These are phyloP conservation scores for Canavalia ensiformis DNA, from an alignment of 306 rosid species.

Conservation along the genomic window DNA sequence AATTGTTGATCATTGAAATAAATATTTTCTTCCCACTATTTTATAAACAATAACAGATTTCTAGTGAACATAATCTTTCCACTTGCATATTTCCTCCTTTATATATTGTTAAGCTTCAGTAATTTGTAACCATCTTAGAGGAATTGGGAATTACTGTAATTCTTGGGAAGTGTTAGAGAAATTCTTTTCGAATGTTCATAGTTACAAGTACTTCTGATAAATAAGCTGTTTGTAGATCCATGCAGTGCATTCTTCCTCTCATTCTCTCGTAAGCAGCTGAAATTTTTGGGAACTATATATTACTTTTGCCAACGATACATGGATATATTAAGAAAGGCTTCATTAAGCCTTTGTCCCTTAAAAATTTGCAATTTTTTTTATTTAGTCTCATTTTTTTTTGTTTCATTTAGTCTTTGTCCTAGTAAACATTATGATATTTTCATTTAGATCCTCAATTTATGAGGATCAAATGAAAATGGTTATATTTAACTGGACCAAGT, in stretches of 20 bases:
- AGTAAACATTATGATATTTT: too few relatives aligned
- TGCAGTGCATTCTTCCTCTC: constrained; percentile 3
- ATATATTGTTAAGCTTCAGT: constrained; percentile 18
- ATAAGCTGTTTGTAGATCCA: constrained; percentile 3
- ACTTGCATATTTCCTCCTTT: constrained; percentile 8
- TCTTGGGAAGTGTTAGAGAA: not conserved
- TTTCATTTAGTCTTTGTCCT: too few relatives aligned
- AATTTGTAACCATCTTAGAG: constrained; percentile 23
- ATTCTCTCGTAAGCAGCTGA: not conserved
- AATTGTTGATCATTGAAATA: constrained; percentile 18
- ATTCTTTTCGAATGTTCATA: not conserved
- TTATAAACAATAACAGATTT: constrained; percentile 10
- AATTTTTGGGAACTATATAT: not conserved
- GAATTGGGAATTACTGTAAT: constrained; percentile 6
- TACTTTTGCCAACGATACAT: too few relatives aligned
- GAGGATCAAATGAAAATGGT: too few relatives aligned
- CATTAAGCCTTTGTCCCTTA: too few relatives aligned
- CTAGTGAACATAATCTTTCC: not conserved
- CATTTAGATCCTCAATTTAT: too few relatives aligned
- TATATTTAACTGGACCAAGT: too few relatives aligned
- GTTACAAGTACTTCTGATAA: not conserved
- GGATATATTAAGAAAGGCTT: too few relatives aligned
- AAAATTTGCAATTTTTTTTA: too few relatives aligned
- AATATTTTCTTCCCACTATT: constrained; percentile 18
- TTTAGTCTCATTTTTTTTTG: too few relatives aligned